A percentile compares a stretch with the other conserved stretches of the same genome.
phyloP scores from a whole-genome alignment of 1,284 basidiomycete genomes.

The Neonothopanus nambi region DNA sequence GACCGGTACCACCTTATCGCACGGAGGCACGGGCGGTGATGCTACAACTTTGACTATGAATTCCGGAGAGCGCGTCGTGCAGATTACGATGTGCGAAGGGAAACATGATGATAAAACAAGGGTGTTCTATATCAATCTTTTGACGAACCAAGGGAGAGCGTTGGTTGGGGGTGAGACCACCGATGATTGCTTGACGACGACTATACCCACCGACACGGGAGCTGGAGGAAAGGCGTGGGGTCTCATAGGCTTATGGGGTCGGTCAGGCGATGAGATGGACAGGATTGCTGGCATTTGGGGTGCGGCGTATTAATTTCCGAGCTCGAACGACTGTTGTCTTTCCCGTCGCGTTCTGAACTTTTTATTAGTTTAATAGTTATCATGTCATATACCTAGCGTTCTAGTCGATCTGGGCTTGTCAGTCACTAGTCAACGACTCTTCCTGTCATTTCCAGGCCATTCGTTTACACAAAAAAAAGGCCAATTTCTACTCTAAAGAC shows the following conservation, averaged over 20 bases:
- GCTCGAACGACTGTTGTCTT: too few relatives aligned
- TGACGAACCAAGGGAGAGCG: slow-evolving; percentile 32
- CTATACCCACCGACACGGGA: slow-evolving; percentile 30
- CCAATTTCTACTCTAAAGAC: too few relatives aligned
- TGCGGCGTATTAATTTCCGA: slow-evolving; percentile 26
- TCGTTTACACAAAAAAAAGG: too few relatives aligned
- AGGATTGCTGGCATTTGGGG: slow-evolving; percentile 34
- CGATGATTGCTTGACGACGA: slow-evolving; percentile 28
- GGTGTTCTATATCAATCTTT: slow-evolving; percentile 33
- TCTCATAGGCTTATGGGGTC: slow-evolving; percentile 35
- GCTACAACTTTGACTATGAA: slow-evolving; percentile 28
- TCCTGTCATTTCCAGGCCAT: too few relatives aligned
- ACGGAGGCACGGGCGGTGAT: slow-evolving; percentile 38
- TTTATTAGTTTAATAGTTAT: too few relatives aligned
- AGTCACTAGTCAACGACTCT: too few relatives aligned
- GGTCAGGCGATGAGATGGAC: slow-evolving; percentile 36
- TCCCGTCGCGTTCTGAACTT: too few relatives aligned
- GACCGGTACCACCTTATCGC: slow-evolving; percentile 26
- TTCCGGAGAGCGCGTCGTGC: slow-evolving; percentile 26
- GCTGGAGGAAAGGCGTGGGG: slow-evolving; percentile 30
- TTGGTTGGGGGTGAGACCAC: slow-evolving; percentile 32
- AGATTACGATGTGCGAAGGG: slow-evolving; percentile 30
- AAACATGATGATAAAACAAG: slow-evolving; percentile 28
- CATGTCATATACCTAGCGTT: too few relatives aligned
- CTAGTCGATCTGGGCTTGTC: too few relatives aligned